Percentiles rank a stretch among this genome's conserved stretches.
phyloP scores from a whole-genome alignment of 164 flowering plant genomes.

The Nelumbo lutea region DNA sequence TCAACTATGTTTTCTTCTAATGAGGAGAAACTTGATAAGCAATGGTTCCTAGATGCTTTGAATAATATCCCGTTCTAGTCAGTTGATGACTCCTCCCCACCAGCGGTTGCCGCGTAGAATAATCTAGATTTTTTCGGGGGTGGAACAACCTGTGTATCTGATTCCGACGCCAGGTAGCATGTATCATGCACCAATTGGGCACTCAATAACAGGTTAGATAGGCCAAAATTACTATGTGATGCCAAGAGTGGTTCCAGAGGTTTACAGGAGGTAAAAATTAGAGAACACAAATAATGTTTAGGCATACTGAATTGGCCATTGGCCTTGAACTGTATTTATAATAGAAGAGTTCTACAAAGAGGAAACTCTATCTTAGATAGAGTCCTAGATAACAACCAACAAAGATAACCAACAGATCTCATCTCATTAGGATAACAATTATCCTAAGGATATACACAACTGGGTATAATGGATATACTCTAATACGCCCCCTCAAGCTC shows the following conservation, averaged over 20 bases:
- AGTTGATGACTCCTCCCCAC: slow-evolving; percentile 24
- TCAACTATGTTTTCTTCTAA: slow-evolving; percentile 20
- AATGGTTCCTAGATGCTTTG: slow-evolving; percentile 80
- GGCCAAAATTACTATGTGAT: slow-evolving; percentile 52
- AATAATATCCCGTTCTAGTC: slow-evolving; percentile 47
- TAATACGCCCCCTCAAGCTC: neutral
- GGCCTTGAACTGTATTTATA: no score
- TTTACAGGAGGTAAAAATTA: slow-evolving; percentile 20
- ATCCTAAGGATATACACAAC: neutral
- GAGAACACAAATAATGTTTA: no score
- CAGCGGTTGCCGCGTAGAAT: neutral
- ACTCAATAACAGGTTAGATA: slow-evolving; percentile 34
- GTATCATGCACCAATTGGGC: slow-evolving; percentile 28
- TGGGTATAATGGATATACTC: no score
- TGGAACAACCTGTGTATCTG: slow-evolving; percentile 38
- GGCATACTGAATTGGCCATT: no score
- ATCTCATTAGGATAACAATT: neutral
- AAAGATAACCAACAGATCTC: neutral
- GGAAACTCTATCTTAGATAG: no score
- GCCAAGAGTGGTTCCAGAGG: slow-evolving; percentile 39
- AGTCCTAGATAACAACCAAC: no score
- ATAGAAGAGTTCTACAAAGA: no score
- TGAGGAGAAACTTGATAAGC: slow-evolving; percentile 41
- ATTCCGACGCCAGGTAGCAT: slow-evolving; percentile 32
- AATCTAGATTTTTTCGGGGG: slow-evolving; percentile 71